Percentiles rank a stretch among this genome's conserved stretches.
Evolutionary conservation across 2,329 filamentous ascomycete genomes (phyloP).

Genomic region (Penicillium sp.): DNA sequence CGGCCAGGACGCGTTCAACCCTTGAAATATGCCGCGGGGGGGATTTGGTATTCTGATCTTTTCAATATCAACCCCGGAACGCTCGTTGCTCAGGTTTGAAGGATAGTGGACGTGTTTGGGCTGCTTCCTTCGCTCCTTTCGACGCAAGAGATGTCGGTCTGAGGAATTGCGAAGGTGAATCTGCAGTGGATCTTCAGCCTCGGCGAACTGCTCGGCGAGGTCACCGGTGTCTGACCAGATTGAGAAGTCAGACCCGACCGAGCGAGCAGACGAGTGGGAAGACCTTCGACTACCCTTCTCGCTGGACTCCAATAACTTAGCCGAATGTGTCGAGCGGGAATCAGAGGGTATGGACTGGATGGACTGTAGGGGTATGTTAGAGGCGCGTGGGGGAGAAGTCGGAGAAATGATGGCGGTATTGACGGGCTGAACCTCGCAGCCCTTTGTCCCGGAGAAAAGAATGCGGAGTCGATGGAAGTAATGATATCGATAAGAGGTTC

Average conservation of each 20-base stretch:
- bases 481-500: constrained; percentile 11
- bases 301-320: constrained; percentile 40
- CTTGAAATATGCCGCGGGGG: constrained; percentile 62
- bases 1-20: constrained; percentile 69
- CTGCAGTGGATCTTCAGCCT: constrained; percentile 77
- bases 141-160: constrained; percentile 56
- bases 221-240: constrained; percentile 95
- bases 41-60: constrained; percentile 74
- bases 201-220: constrained; percentile 84
- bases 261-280: constrained; percentile 51
- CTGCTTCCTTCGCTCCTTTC: constrained; percentile 38
- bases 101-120: constrained; percentile 72
- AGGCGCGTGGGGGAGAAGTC: constrained; percentile 60
- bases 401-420: constrained; percentile 82
- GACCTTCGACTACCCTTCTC: constrained; percentile 54
- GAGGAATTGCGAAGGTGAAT: constrained; percentile 63
- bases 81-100: constrained; percentile 45
- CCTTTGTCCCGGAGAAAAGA: constrained; percentile 37
- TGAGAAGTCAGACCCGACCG: constrained; percentile 67
- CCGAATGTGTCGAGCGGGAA: constrained; percentile 32
- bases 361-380: constrained; percentile 84
- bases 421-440: constrained; percentile 77
- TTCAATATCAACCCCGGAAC: constrained; percentile 39
- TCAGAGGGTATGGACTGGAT: constrained; percentile 65
- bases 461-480: constrained; percentile 3